These are phyloP conservation scores for Debaryomyces nepalensis DNA, from an alignment of 1,139 yeast species.

Conservation along the genomic window DNA sequence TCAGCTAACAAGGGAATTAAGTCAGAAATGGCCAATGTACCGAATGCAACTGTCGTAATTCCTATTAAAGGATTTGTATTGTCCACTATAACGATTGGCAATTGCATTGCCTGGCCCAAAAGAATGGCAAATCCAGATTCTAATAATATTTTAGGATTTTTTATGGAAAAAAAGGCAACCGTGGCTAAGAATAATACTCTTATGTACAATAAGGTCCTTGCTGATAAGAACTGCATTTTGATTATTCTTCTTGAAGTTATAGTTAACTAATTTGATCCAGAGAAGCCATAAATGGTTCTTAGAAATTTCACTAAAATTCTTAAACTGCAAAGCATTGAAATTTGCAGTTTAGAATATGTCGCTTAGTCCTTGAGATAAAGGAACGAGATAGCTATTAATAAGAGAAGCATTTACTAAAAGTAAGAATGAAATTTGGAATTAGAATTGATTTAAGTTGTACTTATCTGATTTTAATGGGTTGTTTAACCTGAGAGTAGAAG, in stretches of 20 bases:
- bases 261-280: background rate
- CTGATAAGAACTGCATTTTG: constrained; percentile 60
- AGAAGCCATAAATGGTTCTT: background rate
- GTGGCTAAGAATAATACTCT: constrained; percentile 52
- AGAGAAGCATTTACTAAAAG: too few species aligned
- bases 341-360: background rate
- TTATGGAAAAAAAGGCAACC: constrained; percentile 64
- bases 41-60: constrained; percentile 49
- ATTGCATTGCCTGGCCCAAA: constrained; percentile 62
- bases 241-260: background rate
- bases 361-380: too few species aligned
- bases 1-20: constrained; percentile 61
- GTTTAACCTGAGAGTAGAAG: too few species aligned
- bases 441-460: too few species aligned
- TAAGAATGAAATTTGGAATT: too few species aligned
- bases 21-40: constrained; percentile 53
- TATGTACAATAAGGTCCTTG: constrained; percentile 52
- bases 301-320: background rate
- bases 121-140: constrained; percentile 55
- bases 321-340: background rate
- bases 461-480: too few species aligned
- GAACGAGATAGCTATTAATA: too few species aligned
- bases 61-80: constrained; percentile 58
- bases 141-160: constrained; percentile 47
- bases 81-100: constrained; percentile 49